A percentile compares a stretch with the other conserved stretches of the same genome.
Conservation (phyloP, 257 asterid species). For the Gardenia jasminoides region DNA sequence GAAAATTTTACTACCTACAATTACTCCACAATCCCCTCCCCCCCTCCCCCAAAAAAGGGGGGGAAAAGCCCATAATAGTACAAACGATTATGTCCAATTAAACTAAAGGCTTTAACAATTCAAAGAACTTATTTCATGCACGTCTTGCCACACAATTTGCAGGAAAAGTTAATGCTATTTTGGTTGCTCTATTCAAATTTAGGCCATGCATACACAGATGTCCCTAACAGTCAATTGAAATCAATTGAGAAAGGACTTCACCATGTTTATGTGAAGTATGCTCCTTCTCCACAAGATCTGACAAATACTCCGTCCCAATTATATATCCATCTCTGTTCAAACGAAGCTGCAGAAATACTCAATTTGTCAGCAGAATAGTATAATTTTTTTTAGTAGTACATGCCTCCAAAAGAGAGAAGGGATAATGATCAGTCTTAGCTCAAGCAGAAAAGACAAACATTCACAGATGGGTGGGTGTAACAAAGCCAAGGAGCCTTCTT, state of each 20-base stretch:
- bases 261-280: conserved; percentile 78
- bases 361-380: conserved; percentile 26
- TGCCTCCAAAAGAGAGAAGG: background rate
- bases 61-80: background rate
- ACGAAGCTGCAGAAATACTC: conserved; percentile 70
- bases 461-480: background rate
- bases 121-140: background rate
- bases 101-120: no score
- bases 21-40: background rate
- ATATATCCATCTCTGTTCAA: conserved; percentile 70
- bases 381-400: background rate
- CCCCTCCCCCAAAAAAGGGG: background rate
- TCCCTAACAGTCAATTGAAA: background rate
- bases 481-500: no score
- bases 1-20: no score
- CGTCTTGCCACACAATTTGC: background rate
- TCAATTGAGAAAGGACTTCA: conserved; percentile 31
- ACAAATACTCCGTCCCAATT: conserved; percentile 84
- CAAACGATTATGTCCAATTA: no score
- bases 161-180: background rate
- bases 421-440: background rate
- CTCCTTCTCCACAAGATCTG: conserved; percentile 95
- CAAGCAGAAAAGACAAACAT: background rate
- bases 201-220: background rate
- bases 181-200: background rate